These are phyloP conservation scores for Cystobasidium tubakii DNA, from an alignment of 768 basidiomycete species.

Conservation along the genomic window DNA sequence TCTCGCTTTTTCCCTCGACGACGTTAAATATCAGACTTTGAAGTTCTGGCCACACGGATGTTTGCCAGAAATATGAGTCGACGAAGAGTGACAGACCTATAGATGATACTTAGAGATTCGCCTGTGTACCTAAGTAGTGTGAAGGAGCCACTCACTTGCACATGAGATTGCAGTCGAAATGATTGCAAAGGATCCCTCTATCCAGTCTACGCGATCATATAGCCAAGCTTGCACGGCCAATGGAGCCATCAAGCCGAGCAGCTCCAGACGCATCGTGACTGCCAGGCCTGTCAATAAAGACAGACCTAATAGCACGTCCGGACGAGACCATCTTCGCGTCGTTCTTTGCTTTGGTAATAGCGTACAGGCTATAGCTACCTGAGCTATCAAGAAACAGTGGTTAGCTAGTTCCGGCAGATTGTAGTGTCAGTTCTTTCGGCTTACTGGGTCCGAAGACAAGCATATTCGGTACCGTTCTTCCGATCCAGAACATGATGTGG, in stretches of 20 bases:
- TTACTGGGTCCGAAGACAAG: conserved; percentile 73
- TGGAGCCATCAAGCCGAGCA: conserved; percentile 63
- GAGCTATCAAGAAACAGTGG: conserved; percentile 25
- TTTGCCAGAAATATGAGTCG: conserved; percentile 78
- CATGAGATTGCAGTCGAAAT: conserved; percentile 56
- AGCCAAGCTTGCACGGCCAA: conserved; percentile 50
- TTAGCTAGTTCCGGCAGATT: background rate
- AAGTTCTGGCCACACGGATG: conserved; percentile 79
- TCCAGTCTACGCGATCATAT: conserved; percentile 23
- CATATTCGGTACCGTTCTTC: conserved; percentile 90
- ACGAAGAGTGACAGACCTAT: conserved; percentile 60
- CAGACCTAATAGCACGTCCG: conserved; percentile 54
- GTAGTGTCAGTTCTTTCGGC: background rate
- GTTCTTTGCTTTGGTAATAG: conserved; percentile 51
- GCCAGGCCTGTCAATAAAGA: conserved; percentile 62
- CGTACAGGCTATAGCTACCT: conserved; percentile 38
- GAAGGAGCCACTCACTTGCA: conserved; percentile 78
- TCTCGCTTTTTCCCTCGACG: conserved; percentile 70
- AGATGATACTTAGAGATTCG: background rate
- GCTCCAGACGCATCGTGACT: conserved; percentile 72
- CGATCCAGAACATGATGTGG: conserved; percentile 88
- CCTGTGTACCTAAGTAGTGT: background rate
- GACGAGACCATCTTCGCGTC: conserved; percentile 48
- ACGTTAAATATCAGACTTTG: conserved; percentile 77
- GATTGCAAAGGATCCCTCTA: conserved; percentile 16